Conservation (phyloP, 2,329 filamentous ascomycete species). For the Penicillium capsulatum region DNA sequence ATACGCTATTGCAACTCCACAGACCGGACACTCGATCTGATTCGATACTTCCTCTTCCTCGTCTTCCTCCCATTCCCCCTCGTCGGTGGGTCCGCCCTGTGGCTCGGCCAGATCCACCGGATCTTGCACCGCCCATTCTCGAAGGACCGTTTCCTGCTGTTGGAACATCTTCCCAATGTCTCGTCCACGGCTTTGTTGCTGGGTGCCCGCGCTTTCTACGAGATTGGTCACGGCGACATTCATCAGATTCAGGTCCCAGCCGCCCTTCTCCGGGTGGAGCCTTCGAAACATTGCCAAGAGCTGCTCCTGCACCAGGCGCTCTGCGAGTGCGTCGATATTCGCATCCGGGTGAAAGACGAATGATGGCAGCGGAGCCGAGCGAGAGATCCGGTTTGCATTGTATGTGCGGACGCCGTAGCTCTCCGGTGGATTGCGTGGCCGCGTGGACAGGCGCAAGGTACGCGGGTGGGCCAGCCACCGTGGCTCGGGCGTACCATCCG, state of each 20-base stretch:
- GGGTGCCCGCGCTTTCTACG: slow-evolving; percentile 53
- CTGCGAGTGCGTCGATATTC: slow-evolving; percentile 57
- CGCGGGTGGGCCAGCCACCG: slow-evolving; percentile 76
- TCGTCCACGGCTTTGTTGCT: slow-evolving; percentile 56
- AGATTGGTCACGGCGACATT: slow-evolving; percentile 90
- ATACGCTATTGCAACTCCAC: slow-evolving; percentile 45
- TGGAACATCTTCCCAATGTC: slow-evolving; percentile 83
- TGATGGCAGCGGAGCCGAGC: slow-evolving; percentile 66
- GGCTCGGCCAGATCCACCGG: slow-evolving; percentile 7
- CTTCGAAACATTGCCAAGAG: slow-evolving; percentile 69
- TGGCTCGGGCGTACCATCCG: slow-evolving; percentile 26
- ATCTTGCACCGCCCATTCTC: slow-evolving; percentile 57
- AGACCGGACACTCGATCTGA: slow-evolving; percentile 39
- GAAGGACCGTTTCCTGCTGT: slow-evolving; percentile 64
- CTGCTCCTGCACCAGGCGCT: slow-evolving; percentile 64
- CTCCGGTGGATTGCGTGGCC: slow-evolving; percentile 55
- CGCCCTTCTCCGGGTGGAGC: slow-evolving; percentile 63
- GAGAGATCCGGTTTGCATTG: slow-evolving; percentile 67
- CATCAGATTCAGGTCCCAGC: slow-evolving; percentile 77
- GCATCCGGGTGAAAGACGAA: slow-evolving; percentile 67
- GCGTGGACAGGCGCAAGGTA: slow-evolving; percentile 75
- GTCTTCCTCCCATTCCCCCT: slow-evolving; percentile 9
- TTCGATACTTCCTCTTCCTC: slow-evolving; percentile 28
- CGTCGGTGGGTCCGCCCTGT: slow-evolving; percentile 8
- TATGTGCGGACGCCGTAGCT: slow-evolving; percentile 53